Evolutionary conservation across 345 rosid species (phyloP).

Genomic region (Hypericum androsaemum): DNA sequence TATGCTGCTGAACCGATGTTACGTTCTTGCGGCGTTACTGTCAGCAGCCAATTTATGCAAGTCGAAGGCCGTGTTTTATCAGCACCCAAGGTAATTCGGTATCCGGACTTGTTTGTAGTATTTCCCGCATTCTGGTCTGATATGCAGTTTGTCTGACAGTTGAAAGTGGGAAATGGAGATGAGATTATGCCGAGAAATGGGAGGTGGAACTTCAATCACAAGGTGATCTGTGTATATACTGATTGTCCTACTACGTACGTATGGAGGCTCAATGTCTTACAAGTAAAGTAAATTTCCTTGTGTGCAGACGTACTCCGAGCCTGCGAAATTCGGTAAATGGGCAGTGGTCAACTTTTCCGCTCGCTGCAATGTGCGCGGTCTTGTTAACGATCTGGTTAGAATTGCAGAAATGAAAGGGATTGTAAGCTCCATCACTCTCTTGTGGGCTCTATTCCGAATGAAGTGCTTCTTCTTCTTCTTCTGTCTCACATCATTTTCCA

Average conservation of each 20-base stretch:
- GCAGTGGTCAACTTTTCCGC: conserved; percentile 82
- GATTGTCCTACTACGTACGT: neutral
- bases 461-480: conserved; percentile 1
- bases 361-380: conserved; percentile 58
- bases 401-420: conserved; percentile 79
- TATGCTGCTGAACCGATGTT: too few species aligned
- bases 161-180: conserved; percentile 62
- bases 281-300: neutral
- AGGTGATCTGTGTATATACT: conserved; percentile 34
- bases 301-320: conserved; percentile 46
- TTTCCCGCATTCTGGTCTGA: too few species aligned
- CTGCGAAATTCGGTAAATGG: conserved; percentile 48
- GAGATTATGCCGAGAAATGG: conserved; percentile 61
- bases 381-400: conserved; percentile 63
- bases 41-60: too few species aligned
- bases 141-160: conserved; percentile 28
- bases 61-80: too few species aligned
- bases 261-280: neutral
- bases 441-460: neutral
- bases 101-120: too few species aligned
- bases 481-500: conserved; percentile 6
- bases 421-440: conserved; percentile 35
- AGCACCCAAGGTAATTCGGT: too few species aligned
- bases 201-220: conserved; percentile 82
- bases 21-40: too few species aligned